These are phyloP conservation scores for Myriosclerotinia duriaeana DNA, from an alignment of 2,329 filamentous ascomycete genomes.

Conservation along the genomic window DNA sequence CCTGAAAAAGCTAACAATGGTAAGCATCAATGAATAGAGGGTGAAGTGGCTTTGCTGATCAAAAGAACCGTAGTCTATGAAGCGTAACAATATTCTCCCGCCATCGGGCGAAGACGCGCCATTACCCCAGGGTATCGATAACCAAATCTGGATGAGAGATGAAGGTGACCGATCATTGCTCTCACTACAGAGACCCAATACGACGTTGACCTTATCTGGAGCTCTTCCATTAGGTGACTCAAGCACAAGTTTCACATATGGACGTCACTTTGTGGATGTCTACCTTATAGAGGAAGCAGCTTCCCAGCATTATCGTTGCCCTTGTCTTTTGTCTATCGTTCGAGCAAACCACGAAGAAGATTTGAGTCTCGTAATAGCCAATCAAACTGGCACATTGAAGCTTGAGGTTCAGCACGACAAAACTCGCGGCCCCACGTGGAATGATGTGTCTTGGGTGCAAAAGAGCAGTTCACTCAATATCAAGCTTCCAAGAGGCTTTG, in stretches of 20 bases:
- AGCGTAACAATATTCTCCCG: constrained; percentile 75
- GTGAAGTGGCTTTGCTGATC: background rate
- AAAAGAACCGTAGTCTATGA: constrained; percentile 61
- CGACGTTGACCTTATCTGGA: constrained; percentile 53
- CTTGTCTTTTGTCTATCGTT: constrained; percentile 73
- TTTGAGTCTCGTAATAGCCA: constrained; percentile 72
- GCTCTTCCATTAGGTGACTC: constrained; percentile 78
- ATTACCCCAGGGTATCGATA: constrained; percentile 76
- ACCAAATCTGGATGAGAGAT: constrained; percentile 78
- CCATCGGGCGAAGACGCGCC: constrained; percentile 60
- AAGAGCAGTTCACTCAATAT: constrained; percentile 65
- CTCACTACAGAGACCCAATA: constrained; percentile 33
- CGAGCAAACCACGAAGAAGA: constrained; percentile 68
- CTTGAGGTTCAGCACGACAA: constrained; percentile 69
- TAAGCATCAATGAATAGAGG: background rate
- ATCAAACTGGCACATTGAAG: constrained; percentile 76
- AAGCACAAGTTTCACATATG: constrained; percentile 71
- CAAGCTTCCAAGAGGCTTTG: constrained; percentile 72
- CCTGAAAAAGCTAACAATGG: constrained; percentile 68
- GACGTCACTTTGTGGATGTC: constrained; percentile 71
- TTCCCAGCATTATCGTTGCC: constrained; percentile 65
- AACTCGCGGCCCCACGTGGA: constrained; percentile 71
- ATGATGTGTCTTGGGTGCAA: constrained; percentile 76
- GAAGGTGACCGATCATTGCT: constrained; percentile 37
- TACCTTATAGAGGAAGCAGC: constrained; percentile 72